phyloP scores from a whole-genome alignment of 2,329 filamentous ascomycete genomes.

The Macrophomina pseudophaseolina region DNA sequence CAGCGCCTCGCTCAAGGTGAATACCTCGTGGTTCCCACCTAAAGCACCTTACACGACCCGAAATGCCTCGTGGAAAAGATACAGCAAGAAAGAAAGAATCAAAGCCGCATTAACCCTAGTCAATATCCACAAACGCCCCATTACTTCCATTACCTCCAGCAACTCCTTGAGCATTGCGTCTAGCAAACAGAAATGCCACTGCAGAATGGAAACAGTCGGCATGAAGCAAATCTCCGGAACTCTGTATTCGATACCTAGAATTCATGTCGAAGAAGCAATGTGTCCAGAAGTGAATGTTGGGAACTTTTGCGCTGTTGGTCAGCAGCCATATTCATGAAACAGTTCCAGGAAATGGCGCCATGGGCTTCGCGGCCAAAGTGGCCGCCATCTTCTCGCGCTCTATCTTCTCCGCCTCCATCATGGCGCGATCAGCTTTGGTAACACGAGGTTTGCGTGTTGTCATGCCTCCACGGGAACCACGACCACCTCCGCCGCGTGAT shows the following conservation, averaged over 20 bases:
- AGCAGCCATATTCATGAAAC: not conserved
- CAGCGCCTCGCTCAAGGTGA: constrained; percentile 1
- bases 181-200: constrained; percentile 4
- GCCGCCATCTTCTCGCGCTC: constrained; percentile 66
- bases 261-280: not conserved
- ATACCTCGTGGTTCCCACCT: not conserved
- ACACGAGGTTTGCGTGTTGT: constrained; percentile 81
- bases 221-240: not conserved
- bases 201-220: not conserved
- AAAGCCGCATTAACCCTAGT: not conserved
- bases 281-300: not conserved
- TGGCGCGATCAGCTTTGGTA: constrained; percentile 82
- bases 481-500: constrained; percentile 48
- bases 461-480: constrained; percentile 71
- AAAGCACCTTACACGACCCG: constrained; percentile 2
- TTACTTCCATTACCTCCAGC: constrained; percentile 1
- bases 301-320: not conserved
- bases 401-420: constrained; percentile 80
- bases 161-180: constrained; percentile 8
- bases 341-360: constrained; percentile 13
- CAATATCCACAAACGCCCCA: constrained; percentile 20
- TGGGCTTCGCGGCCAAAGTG: constrained; percentile 27
- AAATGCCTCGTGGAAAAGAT: constrained; percentile 14
- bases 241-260: not conserved
- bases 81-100: not conserved